Base-by-base conservation (phyloP, 73 alveolate species). In the Effrenium voratum region DNA sequence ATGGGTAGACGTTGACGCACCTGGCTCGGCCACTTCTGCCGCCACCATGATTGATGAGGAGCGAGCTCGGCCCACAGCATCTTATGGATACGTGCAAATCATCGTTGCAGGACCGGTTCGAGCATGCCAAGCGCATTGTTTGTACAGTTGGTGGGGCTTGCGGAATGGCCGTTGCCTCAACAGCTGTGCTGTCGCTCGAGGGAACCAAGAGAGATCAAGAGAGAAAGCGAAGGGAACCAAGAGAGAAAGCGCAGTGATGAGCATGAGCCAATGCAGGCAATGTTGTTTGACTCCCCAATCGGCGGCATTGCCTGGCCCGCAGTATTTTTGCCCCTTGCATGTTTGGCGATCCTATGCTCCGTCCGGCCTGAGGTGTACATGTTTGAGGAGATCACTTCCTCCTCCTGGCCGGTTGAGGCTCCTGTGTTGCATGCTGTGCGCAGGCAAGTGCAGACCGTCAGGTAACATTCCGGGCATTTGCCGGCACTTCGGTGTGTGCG, bases 71-170 rank as follows among this genome's bases (percentile, higher is more conserved):
- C n/a, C n/a, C n/a, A n/a, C 40, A 66, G 45, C 46, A 30, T 26
- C 5, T 70, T 36, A 16, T 8, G 44, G 6, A 0, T 0, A 12
- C 12, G n/a, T 1, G 50, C 82, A 36, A 36, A 41, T 70, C 82
- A 2, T 8, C 45, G 45, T 2, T 70, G 36, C 79, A 87, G 95
- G 96, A 90, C 47, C 96, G 96, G 50, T 90, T 90, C 40, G 96
- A 90, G 79, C 96, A 90, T 50, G 96, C 96, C 26, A 90, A 90
- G 86, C 96, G 96, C 44, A 90, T 90, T 40, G 96, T 90, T 28
- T 90, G 96, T 86, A 90, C 96, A 1, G 96, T 90, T 5, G 96
- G 96, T 15, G 96, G 96, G 43, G 96, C 96, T 15, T 90, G 96
- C 40, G 96, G 96, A 22, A 90, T 90, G 96, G 96, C 55, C 34